Percentiles rank a stretch among this genome's conserved stretches.
Evolutionary conservation across 2,329 filamentous ascomycete species (phyloP).

Genomic region (Allantophomopsis cytisporea): DNA sequence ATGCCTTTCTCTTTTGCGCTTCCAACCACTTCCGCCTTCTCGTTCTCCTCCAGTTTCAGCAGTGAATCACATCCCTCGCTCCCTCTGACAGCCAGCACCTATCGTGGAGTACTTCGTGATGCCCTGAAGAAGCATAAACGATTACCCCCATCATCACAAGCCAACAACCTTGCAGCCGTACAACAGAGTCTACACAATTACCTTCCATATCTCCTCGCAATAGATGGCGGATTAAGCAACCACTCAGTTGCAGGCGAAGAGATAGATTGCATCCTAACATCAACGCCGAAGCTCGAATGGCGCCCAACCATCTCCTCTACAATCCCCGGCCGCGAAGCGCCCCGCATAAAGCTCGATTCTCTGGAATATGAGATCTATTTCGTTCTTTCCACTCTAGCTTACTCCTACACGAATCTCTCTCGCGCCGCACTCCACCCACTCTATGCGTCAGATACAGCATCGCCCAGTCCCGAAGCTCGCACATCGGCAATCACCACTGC

Average conservation of each 20-base stretch:
- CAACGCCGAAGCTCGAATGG: conserved; percentile 62
- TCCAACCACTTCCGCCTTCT: conserved; percentile 79
- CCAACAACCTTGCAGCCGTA: conserved; percentile 56
- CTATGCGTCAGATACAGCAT: conserved; percentile 49
- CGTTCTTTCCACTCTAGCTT: conserved; percentile 62
- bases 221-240: conserved; percentile 58
- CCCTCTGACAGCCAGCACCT: conserved; percentile 67
- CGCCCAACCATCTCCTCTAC: conserved; percentile 60
- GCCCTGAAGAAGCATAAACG: conserved; percentile 83
- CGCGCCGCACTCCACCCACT: conserved; percentile 60
- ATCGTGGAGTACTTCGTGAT: conserved; percentile 71
- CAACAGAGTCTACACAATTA: conserved; percentile 61
- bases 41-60: conserved; percentile 63
- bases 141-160: conserved; percentile 57
- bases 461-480: conserved; percentile 50
- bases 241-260: conserved; percentile 41
- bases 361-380: conserved; percentile 79
- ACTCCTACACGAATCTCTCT: conserved; percentile 59
- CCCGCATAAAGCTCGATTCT: conserved; percentile 56
- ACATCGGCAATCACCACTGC: conserved; percentile 57
- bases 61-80: conserved; percentile 83
- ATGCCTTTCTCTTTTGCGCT: conserved; percentile 89
- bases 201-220: conserved; percentile 67
- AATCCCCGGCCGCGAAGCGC: conserved; percentile 49
- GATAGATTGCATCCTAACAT: conserved; percentile 51